These are phyloP conservation scores for Cyberlindnera veronae DNA, from an alignment of 805 yeast genomes.

Conservation along the genomic window DNA sequence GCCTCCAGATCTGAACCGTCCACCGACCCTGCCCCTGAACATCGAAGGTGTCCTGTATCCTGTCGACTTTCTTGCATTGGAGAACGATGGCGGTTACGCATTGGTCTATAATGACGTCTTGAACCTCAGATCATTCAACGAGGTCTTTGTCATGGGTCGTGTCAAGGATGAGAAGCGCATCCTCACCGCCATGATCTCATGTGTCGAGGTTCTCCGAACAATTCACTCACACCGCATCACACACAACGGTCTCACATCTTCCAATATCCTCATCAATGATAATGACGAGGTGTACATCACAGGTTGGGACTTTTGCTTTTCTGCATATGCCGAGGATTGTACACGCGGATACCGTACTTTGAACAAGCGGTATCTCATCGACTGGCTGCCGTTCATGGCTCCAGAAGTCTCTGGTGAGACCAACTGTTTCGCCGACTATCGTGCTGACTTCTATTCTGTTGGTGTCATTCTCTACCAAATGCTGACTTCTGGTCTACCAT, in stretches of 20 bases:
- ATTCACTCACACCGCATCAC: slow-evolving; percentile 42
- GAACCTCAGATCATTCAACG: slow-evolving; percentile 19
- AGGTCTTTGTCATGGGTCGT: slow-evolving; percentile 11
- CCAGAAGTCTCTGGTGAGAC: slow-evolving; percentile 46
- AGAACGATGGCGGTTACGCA: slow-evolving; percentile 15
- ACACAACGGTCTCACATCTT: slow-evolving; percentile 44
- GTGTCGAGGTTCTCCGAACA: slow-evolving; percentile 24
- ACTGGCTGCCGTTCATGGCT: slow-evolving; percentile 44
- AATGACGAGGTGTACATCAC: slow-evolving; percentile 35
- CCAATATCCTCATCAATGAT: slow-evolving; percentile 36
- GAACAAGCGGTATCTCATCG: slow-evolving; percentile 36
- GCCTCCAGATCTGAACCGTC: background rate
- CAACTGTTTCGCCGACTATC: slow-evolving; percentile 38
- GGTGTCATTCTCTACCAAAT: slow-evolving; percentile 50
- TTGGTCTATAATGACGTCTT: slow-evolving; percentile 20
- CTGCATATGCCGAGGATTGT: slow-evolving; percentile 39
- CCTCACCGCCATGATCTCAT: slow-evolving; percentile 22
- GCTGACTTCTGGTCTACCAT: slow-evolving; percentile 43
- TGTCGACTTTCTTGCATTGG: slow-evolving; percentile 12
- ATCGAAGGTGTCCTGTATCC: slow-evolving; percentile 23
- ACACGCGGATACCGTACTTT: slow-evolving; percentile 39
- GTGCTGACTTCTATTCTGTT: slow-evolving; percentile 46
- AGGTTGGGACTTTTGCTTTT: slow-evolving; percentile 48
- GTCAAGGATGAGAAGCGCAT: slow-evolving; percentile 17
- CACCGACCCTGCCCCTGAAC: slow-evolving; percentile 14